These are phyloP conservation scores for Trichoderma endophyticum DNA, from an alignment of 2,329 filamentous ascomycete genomes.

Conservation along the genomic window DNA sequence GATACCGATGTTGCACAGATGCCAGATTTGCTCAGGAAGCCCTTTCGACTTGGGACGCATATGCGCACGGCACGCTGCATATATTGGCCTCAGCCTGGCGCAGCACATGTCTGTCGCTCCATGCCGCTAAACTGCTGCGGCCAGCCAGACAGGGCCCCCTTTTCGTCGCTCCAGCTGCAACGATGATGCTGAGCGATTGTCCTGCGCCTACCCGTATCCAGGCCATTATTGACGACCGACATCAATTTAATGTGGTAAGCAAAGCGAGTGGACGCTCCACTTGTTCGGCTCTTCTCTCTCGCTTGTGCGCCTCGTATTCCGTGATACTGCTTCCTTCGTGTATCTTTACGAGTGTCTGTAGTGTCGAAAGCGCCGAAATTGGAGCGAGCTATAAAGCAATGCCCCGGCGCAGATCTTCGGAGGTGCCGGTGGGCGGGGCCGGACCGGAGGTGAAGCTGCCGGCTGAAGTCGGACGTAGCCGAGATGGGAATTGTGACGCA, in stretches of 20 bases:
- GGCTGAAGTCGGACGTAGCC: not conserved
- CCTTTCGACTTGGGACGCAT: not conserved
- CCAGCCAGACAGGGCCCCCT: not conserved
- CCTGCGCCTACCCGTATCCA: not conserved
- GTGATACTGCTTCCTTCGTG: not conserved
- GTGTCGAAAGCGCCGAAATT: not conserved
- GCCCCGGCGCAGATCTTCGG: not conserved
- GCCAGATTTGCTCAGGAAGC: not conserved
- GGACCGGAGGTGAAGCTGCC: not conserved
- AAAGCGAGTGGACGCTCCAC: not conserved
- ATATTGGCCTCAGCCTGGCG: not conserved
- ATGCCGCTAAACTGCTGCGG: not conserved
- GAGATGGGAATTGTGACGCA: not conserved
- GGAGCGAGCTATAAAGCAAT: not conserved
- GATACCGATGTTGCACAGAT: not conserved
- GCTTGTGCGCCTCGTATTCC: not conserved
- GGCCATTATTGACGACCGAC: not conserved
- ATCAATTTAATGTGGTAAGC: not conserved
- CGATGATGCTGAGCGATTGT: not conserved
- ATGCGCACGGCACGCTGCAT: constrained; percentile 9
- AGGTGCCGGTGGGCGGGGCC: not conserved
- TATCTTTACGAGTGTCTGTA: not conserved
- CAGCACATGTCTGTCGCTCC: not conserved
- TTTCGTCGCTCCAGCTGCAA: not conserved
- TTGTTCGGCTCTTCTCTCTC: not conserved